Evolutionary conservation across 352 stramenopile genomes (phyloP), one percentile per base, ranked within the genome.

Genomic region (Globisporangium perplexum): DNA sequence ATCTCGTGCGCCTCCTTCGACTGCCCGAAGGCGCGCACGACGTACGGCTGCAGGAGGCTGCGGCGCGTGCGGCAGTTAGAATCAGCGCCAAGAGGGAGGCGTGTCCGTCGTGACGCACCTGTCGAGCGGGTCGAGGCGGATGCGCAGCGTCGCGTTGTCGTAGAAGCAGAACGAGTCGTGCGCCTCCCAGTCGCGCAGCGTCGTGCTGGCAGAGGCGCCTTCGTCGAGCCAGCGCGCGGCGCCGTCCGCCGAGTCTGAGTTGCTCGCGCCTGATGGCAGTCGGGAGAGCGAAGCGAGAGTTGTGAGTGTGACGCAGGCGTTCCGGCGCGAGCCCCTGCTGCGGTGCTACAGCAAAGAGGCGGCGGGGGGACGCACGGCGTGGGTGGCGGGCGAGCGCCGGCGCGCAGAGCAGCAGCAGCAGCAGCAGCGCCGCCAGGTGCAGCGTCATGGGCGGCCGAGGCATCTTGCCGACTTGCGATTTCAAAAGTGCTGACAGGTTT

Each of bases 151-250:
- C 17, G 83, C 66, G 47, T 90, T 90, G 31, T 86, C 74, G 23
- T 70, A 77, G 55, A 94, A 94, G 52, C 83, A 88, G 51, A 87
- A 90, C 24, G 75, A 88, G 30, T 77, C 65, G 20, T 79, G 66
- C 23, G 85, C 65, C 3, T 75, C 75, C 78, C 78, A 94, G 22
- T 86, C 65, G 30, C 20, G 42, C 28, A 94, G 50, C 43, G 57
- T 43, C 7, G 57, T 60, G 1, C 10, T 45, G 1, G 56, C 31
- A 1, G 49, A 50, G 20, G 68, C 38, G 12, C 81, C 81, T 62
- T 94, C 83, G 53, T 92, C 72, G 44, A 94, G 53, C 83, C 81
- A 93, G 10, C 24, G 41, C 7, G 35, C 38, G 7, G 18, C 23
- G 8, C 12, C 28, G 18, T 50, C 17, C 46, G 28, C 20, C 39